Evolutionary conservation across 805 yeast species (phyloP), one percentile per base, ranked within the genome.

Genomic region (Lipomyces spencermartinsiae): DNA sequence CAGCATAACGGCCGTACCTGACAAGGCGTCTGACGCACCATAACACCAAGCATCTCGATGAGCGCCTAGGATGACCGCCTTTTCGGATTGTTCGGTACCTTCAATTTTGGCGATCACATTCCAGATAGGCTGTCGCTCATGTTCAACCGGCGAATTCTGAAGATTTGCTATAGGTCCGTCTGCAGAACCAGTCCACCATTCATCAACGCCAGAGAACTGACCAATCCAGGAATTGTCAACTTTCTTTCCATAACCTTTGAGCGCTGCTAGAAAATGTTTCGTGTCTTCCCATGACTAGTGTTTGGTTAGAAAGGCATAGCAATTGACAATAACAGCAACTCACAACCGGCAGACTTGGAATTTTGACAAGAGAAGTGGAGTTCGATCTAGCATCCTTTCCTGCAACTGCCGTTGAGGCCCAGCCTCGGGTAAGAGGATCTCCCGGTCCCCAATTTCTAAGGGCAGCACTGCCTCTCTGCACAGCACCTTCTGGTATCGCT

Each of bases 41-140:
- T 90, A 85, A 67, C 88, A 85, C 94, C 93, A 91, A 1, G 94
- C 87, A 76, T 90, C 95, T 61, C 93, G 85, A 75, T 90, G 95
- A 75, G 90, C 90, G 43, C 95, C 95, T 62, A 90, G 76, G 49
- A 90, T 76, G 59, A 90, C 83, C 62, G 87, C 87, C 60, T 84
- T 82, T 34, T 80, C 78, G 39, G 80, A 78, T 19, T 78, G 76
- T 55, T 69, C 72, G 14, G 37, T 53, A 6, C 93, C 93, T 66
- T 83, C 84, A 58, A 88, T 76, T 60, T 81, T 82, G 12, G 90
- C 93, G 73, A 87, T 81, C 43, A 89, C 88, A 73, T 90, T 88
- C 78, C 83, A 82, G 73, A 88, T 83, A 4, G 90, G 88, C n/a
- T 86, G 81, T 71, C 87, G 81, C 70, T 84, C 86, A 75, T 85